Base-by-base conservation (phyloP, 2,329 filamentous ascomycete genomes). In the Diaporthe ilicicola region DNA sequence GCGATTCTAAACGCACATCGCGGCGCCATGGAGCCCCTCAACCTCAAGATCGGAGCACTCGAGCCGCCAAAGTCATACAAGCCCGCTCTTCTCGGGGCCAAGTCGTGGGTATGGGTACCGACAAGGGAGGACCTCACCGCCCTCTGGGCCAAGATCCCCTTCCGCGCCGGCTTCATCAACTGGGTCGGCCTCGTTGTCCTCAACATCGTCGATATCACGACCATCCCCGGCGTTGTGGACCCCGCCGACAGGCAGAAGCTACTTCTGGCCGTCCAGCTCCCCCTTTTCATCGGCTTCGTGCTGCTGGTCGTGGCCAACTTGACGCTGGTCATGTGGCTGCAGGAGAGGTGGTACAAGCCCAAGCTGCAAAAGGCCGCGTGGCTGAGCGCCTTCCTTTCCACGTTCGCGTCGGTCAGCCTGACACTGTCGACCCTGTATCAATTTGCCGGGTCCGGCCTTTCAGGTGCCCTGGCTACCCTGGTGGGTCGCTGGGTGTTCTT, bases 331-430 rank as follows among this genome's bases (percentile, higher is more conserved):
- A 64, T 64, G 44, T 64, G 59, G 59, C 59, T 64, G 42, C 59
- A 64, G 44, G 59, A 64, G 13, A 24, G 59, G n/a, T 64, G 59
- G 59, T 64, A 64, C 59, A 64, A 19, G n/a, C 59, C 59, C 59
- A 50, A 24, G 19, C n/a, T 15, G 59, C 59, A 64, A 44, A 64
- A 64, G n/a, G 59, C 59, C 44, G 13, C 59, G 8, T 64, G 59
- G 59, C 29, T 64, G 29, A 64, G 59, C 9, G 42, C 59, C n/a
- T 64, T 64, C 44, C 5, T 50, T 15, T n/a, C 59, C 24, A 64
- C 59, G 4, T 19, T 64, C n/a, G 59, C 24, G 4, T 50, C 59
- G n/a, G 59, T 37, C 29, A 64, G 59, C 44, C 44, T 64, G 42
- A 64, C 59, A 13, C 59, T 64, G n/a, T 50, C 44, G 29, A 64